Base-by-base conservation (phyloP, 2,329 filamentous ascomycete genomes). In the Stylonectria norvegica region DNA sequence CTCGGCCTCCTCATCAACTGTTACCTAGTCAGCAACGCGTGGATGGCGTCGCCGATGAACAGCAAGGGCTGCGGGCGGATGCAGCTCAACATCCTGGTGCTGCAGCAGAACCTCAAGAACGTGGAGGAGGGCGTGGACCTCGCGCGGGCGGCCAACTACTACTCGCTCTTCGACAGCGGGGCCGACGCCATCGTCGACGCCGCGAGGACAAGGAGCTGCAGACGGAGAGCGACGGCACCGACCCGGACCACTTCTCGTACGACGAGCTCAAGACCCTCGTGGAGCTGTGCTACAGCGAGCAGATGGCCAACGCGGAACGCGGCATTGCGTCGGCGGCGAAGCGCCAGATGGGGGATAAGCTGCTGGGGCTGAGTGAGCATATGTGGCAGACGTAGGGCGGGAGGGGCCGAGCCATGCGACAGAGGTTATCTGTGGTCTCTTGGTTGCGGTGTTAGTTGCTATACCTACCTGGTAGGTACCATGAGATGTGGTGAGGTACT, bases 91-190 rank as follows among this genome's bases (percentile, higher is more conserved):
- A 89, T 96, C 34, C 76, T 96, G 17, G 93, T 98, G 28, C 72
- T 98, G 36, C 91, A 97, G 66, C 93, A 98, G 62, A 96, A 95
- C 57, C 79, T 98, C 40, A 95, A 95, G 70, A 95, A 95, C 52
- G 83, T 98, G 38, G 89, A 93, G 63, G 73, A 78, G 2, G 77
- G 76, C 7, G 83, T 86, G 3, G 74, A 78, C 41, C 70, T 91
- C 19, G 71, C 73, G 4, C 70, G 78, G 23, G 78, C 83, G 1
- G 75, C 79, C 15, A 74, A 78, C 43, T 91, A 85, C 66, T 90
- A 82, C 57, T 73, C 76, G 15, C 63, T 91, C 25, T 89, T 86
- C 55, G 75, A 76, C 30, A 66, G 70, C 31, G 85, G 85, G 0
- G 70, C 81, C 0, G 83, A 86, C 34, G 76, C 71, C 8, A 79